These are phyloP conservation scores for Verticillium isaacii DNA, from an alignment of 2,329 filamentous ascomycete genomes.

Conservation along the genomic window DNA sequence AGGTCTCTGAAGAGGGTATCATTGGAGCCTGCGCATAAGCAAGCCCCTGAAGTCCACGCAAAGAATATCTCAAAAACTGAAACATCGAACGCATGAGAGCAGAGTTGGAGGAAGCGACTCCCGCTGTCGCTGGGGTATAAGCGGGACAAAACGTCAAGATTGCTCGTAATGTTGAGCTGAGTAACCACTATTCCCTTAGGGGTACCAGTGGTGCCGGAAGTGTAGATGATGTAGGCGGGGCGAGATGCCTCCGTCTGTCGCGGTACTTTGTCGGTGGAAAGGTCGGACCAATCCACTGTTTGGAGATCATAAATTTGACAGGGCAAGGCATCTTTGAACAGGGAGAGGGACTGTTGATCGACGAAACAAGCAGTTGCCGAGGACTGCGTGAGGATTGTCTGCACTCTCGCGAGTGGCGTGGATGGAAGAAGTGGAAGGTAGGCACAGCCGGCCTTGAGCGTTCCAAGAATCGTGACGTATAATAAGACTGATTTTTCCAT, in stretches of 20 bases:
- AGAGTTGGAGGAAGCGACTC: constrained; percentile 72
- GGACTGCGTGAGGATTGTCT: constrained; percentile 59
- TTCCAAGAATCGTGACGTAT: constrained; percentile 70
- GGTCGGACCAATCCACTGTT: constrained; percentile 16
- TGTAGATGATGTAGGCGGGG: constrained; percentile 75
- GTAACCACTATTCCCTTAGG: constrained; percentile 80
- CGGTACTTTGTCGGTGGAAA: constrained; percentile 26
- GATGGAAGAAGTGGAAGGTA: constrained; percentile 76
- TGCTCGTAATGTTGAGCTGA: constrained; percentile 70
- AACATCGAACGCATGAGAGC: constrained; percentile 80
- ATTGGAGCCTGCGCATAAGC: constrained; percentile 70
- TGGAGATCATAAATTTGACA: constrained; percentile 29
- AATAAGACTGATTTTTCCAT: constrained; percentile 73
- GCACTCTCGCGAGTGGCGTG: constrained; percentile 58
- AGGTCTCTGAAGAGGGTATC: constrained; percentile 71
- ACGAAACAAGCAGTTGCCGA: constrained; percentile 34
- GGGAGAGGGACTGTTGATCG: background rate
- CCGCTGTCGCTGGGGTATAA: constrained; percentile 55
- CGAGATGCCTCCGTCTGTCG: constrained; percentile 35
- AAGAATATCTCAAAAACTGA: constrained; percentile 92
- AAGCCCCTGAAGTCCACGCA: constrained; percentile 73
- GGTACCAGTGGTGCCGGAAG: constrained; percentile 74
- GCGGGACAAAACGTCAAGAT: constrained; percentile 60
- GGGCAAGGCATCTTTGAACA: constrained; percentile 29
- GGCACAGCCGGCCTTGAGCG: constrained; percentile 69